Evolutionary conservation across 768 basidiomycete genomes (phyloP), one percentile per base, ranked within the genome.

Genomic region (Lactarius deliciosus): DNA sequence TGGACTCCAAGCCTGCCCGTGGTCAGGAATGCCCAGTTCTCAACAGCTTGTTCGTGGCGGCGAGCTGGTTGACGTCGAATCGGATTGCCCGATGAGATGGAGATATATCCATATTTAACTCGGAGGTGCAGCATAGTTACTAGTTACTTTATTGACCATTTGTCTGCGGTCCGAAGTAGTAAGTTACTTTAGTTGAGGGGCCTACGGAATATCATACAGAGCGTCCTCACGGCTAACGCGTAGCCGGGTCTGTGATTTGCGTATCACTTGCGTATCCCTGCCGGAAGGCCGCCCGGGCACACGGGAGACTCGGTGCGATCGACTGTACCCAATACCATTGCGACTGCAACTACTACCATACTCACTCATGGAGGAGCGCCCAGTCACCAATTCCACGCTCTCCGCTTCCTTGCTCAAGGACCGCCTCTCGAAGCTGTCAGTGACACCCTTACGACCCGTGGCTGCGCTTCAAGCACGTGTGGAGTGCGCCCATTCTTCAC

Each of bases 401-500:
- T 91, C 90, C 5, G 83, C 89, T 3, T 79, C 81, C 28, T 85
- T 86, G 10, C 78, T 92, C 53, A 85, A 80, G 72, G 86, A 86
- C 28, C 80, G 81, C 43, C 78, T 92, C 22, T 84, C 86, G n/a
- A 73, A 70, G 62, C 69, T 77, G 6, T 72, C 72, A 18, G 84
- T 82, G n/a, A 81, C 86, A 1, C 86, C 85, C 16, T 71, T 89
- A 64, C 80, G 82, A 53, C 86, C 87, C 16, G 86, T 90, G 50
- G 84, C 82, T 32, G 83, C 85, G 34, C 79, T 91, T 16, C 86
- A 88, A 70, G 83, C 86, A n/a, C 88, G 86, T 71, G 86, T 92
- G 77, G 82, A 90, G 90, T 91, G 76, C 71, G 86, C 82, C 59
- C 54, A 58, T 65, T 64, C 53, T 60, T 43, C 64, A 30, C 47